These are phyloP conservation scores for Trichoderma pleuroti DNA, from an alignment of 2,329 filamentous ascomycete genomes.

Conservation along the genomic window DNA sequence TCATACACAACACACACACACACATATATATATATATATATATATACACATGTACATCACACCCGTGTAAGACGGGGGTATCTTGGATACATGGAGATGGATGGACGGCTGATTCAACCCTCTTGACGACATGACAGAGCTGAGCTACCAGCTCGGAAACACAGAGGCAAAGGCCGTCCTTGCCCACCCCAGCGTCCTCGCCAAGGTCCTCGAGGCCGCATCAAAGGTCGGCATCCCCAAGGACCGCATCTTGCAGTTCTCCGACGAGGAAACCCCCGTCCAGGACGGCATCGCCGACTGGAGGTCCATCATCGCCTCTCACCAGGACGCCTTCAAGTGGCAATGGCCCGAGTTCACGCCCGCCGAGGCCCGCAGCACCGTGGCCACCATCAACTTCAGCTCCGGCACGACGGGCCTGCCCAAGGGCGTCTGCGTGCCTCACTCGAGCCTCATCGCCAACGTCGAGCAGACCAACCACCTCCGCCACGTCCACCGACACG, in stretches of 20 bases:
- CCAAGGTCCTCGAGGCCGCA: constrained; percentile 43
- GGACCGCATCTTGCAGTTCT: constrained; percentile 47
- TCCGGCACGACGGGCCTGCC: constrained; percentile 51
- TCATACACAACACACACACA: no score
- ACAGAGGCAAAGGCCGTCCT: constrained; percentile 48
- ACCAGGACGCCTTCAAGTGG: constrained; percentile 35
- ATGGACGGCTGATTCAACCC: not conserved
- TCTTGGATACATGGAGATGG: no score
- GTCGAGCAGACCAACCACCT: constrained; percentile 48
- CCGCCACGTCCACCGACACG: constrained; percentile 32
- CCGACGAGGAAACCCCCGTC: constrained; percentile 35
- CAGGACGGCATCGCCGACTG: constrained; percentile 40
- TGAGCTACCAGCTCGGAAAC: constrained; percentile 49
- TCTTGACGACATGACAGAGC: constrained; percentile 35
- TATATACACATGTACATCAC: no score
- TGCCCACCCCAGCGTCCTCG: constrained; percentile 45
- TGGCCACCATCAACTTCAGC: constrained; percentile 48
- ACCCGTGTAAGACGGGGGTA: no score
- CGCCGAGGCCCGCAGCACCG: constrained; percentile 33
- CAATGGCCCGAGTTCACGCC: constrained; percentile 38
- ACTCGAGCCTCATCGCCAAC: constrained; percentile 49
- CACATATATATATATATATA: no score
- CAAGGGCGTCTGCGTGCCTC: constrained; percentile 49
- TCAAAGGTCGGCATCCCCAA: constrained; percentile 38
- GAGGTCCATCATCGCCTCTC: constrained; percentile 37